Conservation (phyloP, 306 rosid genomes). For the Acacia melanoxylon region DNA sequence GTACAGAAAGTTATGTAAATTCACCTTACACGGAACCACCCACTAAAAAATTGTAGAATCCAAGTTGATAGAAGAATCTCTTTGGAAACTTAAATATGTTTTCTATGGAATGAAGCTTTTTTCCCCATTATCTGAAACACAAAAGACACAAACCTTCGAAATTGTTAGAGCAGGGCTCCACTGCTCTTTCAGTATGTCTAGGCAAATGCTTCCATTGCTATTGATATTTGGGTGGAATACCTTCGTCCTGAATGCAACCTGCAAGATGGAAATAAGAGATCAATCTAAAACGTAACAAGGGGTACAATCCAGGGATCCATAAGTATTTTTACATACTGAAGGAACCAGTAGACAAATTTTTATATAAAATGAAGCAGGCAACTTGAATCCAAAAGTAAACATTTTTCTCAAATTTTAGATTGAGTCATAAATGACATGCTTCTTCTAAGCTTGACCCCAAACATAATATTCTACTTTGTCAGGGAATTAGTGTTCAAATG, state of each 20-base stretch:
- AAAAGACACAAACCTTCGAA: slow-evolving; percentile 64
- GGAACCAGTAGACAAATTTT: background rate
- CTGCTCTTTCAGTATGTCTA: slow-evolving; percentile 93
- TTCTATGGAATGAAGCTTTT: background rate
- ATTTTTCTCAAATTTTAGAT: background rate
- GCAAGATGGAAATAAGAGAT: slow-evolving; percentile 27
- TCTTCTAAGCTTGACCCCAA: slow-evolving; percentile 4
- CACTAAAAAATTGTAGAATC: background rate
- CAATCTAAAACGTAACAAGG: background rate
- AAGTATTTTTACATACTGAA: background rate
- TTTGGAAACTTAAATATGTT: background rate
- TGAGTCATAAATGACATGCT: background rate
- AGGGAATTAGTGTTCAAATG: background rate
- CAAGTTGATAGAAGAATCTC: background rate
- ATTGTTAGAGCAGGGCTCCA: slow-evolving; percentile 98
- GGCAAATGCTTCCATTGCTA: slow-evolving; percentile 96
- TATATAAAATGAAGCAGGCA: background rate
- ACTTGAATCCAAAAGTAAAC: background rate
- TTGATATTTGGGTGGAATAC: slow-evolving; percentile 97
- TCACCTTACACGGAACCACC: background rate
- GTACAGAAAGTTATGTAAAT: background rate
- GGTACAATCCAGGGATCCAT: background rate
- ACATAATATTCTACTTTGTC: background rate
- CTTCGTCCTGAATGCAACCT: slow-evolving; percentile 98
- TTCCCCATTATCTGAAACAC: background rate